These are phyloP conservation scores for Oryza glumipatula DNA, from an alignment of 176 grass and related monocot species.

Conservation along the genomic window DNA sequence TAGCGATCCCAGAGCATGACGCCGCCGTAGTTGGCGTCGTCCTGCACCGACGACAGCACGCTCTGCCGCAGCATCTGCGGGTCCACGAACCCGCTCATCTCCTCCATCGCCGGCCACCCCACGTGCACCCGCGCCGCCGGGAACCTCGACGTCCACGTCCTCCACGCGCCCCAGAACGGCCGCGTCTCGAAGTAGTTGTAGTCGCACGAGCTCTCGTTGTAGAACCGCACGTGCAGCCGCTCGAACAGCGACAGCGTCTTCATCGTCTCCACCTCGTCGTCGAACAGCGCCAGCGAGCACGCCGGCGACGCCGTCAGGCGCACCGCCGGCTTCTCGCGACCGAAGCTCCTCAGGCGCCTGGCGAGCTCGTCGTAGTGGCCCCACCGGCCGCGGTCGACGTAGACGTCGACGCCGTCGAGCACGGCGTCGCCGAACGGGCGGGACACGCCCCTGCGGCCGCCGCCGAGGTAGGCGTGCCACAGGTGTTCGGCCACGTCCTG, in stretches of 20 bases:
- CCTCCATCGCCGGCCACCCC: slow-evolving; percentile 10
- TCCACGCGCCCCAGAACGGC: not conserved
- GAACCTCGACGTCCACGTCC: slow-evolving; percentile 18
- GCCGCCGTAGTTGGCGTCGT: slow-evolving; percentile 1
- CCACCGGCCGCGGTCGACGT: slow-evolving; percentile 8
- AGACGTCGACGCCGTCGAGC: slow-evolving; percentile 40
- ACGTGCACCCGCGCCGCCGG: not conserved
- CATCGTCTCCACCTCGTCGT: not conserved
- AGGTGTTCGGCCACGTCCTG: slow-evolving; percentile 37
- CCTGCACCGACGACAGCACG: not conserved
- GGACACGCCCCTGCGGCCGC: not conserved
- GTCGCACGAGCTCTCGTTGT: not conserved
- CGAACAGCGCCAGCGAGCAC: slow-evolving; percentile 16
- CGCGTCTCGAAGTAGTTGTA: not conserved
- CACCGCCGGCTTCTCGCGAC: too few species aligned
- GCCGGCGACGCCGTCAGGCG: too few species aligned
- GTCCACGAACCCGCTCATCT: too few species aligned
- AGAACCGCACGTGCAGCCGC: slow-evolving; percentile 33
- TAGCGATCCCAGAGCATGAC: slow-evolving; percentile 19
- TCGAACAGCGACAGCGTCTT: slow-evolving; percentile 18
- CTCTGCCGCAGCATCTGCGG: too few species aligned
- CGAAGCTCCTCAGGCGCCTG: not conserved
- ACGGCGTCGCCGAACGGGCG: slow-evolving; percentile 31
- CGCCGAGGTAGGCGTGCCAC: slow-evolving; percentile 41
- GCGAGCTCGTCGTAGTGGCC: slow-evolving; percentile 22